These are phyloP conservation scores for Monosporozyma siamensis DNA, from an alignment of 805 yeast genomes.

Conservation along the genomic window DNA sequence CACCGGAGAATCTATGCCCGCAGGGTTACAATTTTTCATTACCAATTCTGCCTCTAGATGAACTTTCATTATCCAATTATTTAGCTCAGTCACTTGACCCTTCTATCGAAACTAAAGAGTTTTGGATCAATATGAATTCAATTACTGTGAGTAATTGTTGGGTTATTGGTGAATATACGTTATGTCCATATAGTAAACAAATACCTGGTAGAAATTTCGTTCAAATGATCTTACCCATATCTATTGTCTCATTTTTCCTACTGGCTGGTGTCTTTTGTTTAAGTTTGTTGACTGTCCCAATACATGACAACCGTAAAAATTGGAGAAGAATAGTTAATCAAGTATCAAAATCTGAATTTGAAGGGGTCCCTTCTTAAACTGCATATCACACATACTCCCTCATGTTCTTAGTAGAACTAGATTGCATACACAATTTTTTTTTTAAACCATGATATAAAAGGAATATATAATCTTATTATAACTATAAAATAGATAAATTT, in stretches of 20 bases:
- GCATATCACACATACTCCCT: too few relatives aligned
- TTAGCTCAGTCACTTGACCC: constrained; percentile 5
- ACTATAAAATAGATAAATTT: background rate
- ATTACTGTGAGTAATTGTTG: constrained; percentile 67
- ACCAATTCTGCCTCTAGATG: constrained; percentile 45
- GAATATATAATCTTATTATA: background rate
- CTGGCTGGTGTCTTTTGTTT: constrained; percentile 43
- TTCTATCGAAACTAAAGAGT: constrained; percentile 3
- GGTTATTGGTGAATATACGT: constrained; percentile 66
- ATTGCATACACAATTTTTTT: too few relatives aligned
- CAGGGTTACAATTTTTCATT: constrained; percentile 32
- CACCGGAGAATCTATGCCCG: constrained; percentile 29
- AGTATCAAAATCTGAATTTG: constrained; percentile 55
- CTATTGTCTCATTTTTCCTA: constrained; percentile 46
- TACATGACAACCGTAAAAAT: constrained; percentile 57
- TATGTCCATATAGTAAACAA: constrained; percentile 65
- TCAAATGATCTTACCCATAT: constrained; percentile 58
- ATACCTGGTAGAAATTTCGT: constrained; percentile 49
- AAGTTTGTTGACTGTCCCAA: constrained; percentile 54
- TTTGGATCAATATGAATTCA: constrained; percentile 79
- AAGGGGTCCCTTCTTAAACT: constrained; percentile 72
- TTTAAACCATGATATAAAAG: too few relatives aligned
- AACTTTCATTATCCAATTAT: constrained; percentile 21
- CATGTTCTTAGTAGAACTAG: too few relatives aligned
- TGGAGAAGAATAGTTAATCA: constrained; percentile 52